Base-by-base conservation (phyloP, 1,139 yeast species). In the Debaryomyces sp. region DNA sequence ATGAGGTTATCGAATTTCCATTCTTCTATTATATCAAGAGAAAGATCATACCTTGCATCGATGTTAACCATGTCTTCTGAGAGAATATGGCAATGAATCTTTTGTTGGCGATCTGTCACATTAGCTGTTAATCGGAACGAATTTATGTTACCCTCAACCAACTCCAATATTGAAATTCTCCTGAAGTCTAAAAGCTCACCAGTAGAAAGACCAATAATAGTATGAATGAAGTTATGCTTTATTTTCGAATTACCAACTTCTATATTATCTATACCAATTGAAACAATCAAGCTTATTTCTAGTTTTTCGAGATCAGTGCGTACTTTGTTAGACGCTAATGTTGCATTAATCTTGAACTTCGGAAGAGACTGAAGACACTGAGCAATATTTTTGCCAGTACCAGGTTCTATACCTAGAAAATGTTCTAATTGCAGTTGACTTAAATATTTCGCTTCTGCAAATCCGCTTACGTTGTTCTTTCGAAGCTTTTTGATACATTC, bases 61-160 rank as follows among this genome's bases (percentile, higher is more conserved):
- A 50, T 65, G 7, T 76, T 75, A 5, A 76, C 77, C 38, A 77
- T 59, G 35, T 67, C 71, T 44, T 73, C 78, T 48, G 75, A 67
- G 32, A 62, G 59, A 1, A 70, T 54, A 10, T 55, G 53, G 38
- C 70, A 61, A 24, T 54, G 59, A 1, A 75, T 54, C 5, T 24
- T 43, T 26, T 63, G 65, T 2, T 48, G 47, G 7, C 35, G 45
- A 10, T 55, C 49, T 0, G 39, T 39, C 1, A 74, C 30, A 1
- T 49, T 47, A 2, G 63, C 49, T 1, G 50, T 50, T 2, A 75
- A 40, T 5, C 48, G 55, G 48, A 70, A 71, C 2, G 63, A 50
- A 44, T 63, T 67, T 8, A 44, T 5, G 9, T 42, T 46, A 0
- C 59, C 53, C 1, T 62, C 58, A 4, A 47, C 50, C 2, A 73